Conservation (phyloP, 2,329 filamentous ascomycete species). For the Penicillium sclerotiorum region DNA sequence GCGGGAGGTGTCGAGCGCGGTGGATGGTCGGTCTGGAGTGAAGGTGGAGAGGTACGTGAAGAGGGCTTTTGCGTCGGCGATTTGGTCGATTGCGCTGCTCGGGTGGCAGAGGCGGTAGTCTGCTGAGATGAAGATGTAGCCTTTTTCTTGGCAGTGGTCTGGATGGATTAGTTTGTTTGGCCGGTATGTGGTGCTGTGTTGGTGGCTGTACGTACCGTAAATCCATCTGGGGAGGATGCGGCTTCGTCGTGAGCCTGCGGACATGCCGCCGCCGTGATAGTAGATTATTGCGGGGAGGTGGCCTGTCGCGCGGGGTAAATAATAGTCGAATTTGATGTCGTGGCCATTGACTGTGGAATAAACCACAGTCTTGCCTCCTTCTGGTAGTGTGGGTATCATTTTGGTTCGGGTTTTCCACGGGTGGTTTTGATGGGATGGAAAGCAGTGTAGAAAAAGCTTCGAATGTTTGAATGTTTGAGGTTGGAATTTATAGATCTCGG, state of each 20-base stretch:
- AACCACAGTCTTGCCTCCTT: slow-evolving; percentile 15
- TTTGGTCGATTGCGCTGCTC: slow-evolving; percentile 21
- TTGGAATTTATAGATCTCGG: too few species aligned
- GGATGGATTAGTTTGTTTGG: neutral
- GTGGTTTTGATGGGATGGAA: too few species aligned
- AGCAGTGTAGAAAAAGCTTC: too few species aligned
- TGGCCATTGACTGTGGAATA: slow-evolving; percentile 22
- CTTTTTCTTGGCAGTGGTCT: slow-evolving; percentile 23
- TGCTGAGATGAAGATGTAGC: slow-evolving; percentile 25
- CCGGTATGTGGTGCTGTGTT: neutral
- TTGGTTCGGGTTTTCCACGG: too few species aligned
- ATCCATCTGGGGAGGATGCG: slow-evolving; percentile 16
- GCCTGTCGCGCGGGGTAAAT: slow-evolving; percentile 12
- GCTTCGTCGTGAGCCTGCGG: slow-evolving; percentile 21
- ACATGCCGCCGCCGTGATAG: slow-evolving; percentile 29
- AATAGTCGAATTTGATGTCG: slow-evolving; percentile 26
- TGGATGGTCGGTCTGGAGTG: neutral
- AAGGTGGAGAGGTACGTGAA: slow-evolving; percentile 15
- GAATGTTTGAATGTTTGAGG: too few species aligned
- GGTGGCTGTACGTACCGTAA: slow-evolving; percentile 11
- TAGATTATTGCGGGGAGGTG: slow-evolving; percentile 23
- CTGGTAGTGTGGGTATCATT: neutral
- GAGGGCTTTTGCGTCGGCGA: slow-evolving; percentile 21
- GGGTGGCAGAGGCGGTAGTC: slow-evolving; percentile 28
- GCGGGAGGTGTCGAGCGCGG: slow-evolving; percentile 15